Conservation (phyloP, 1,284 basidiomycete species). For the Agaricales sp. region DNA sequence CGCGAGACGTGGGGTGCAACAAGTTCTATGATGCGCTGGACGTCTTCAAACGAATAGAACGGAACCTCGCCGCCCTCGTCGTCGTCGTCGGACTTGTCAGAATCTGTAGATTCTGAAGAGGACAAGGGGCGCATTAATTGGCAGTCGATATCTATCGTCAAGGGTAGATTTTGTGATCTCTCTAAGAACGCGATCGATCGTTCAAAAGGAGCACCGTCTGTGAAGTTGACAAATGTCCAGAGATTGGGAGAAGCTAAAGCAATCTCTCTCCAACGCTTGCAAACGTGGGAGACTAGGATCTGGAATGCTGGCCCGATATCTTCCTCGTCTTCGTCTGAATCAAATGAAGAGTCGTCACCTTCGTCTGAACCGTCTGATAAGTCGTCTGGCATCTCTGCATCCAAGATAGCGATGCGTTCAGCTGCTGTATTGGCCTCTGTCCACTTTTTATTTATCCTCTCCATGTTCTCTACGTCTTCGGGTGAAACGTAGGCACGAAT, state of each 20-base stretch:
- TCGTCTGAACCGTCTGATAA: constrained; percentile 8
- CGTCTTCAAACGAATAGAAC: constrained; percentile 16
- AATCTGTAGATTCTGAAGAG: not conserved
- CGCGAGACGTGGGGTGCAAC: constrained; percentile 39
- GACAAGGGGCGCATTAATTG: constrained; percentile 9
- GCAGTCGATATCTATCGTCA: constrained; percentile 38
- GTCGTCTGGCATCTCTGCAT: constrained; percentile 9
- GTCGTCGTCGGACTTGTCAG: constrained; percentile 17
- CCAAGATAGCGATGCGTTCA: constrained; percentile 8
- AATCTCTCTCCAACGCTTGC: constrained; percentile 25
- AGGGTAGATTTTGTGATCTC: constrained; percentile 33
- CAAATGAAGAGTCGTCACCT: not conserved
- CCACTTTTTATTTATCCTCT: constrained; percentile 11
- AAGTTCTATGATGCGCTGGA: constrained; percentile 33
- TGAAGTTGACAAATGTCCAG: constrained; percentile 19
- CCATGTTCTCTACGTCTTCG: constrained; percentile 3
- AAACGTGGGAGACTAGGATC: constrained; percentile 34
- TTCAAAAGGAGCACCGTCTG: constrained; percentile 24
- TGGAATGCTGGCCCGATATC: constrained; percentile 22
- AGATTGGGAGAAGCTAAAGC: constrained; percentile 18
- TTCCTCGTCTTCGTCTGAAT: constrained; percentile 4
- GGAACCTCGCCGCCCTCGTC: constrained; percentile 17
- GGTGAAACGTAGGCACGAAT: constrained; percentile 6
- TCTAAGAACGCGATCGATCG: constrained; percentile 30
- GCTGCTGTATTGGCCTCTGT: constrained; percentile 4